These are phyloP conservation scores for Echium plantagineum DNA, from an alignment of 257 asterid genomes.

Conservation along the genomic window DNA sequence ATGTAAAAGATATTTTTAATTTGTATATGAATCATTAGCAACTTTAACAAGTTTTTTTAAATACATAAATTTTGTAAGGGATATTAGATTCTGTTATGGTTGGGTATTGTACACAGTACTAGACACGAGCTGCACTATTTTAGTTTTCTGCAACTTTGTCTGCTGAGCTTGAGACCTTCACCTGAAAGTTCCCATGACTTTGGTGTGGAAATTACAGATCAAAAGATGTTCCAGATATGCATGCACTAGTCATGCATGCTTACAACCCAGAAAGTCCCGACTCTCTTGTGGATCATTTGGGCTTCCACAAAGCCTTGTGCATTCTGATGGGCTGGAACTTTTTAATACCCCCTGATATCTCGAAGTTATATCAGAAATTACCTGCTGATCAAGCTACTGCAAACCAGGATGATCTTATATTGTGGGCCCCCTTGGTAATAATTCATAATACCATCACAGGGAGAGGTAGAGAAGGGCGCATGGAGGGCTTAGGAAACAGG, in stretches of 20 bases:
- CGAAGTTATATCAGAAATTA: constrained; percentile 68
- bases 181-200: constrained; percentile 36
- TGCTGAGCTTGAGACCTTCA: constrained; percentile 1
- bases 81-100: no score
- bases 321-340: constrained; percentile 94
- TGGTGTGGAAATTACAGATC: constrained; percentile 76
- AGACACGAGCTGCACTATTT: not conserved
- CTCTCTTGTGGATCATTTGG: constrained; percentile 75
- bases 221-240: constrained; percentile 67
- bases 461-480: constrained; percentile 78
- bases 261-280: constrained; percentile 59
- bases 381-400: constrained; percentile 71
- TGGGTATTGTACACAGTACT: no score
- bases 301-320: constrained; percentile 86
- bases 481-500: constrained; percentile 96
- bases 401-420: constrained; percentile 61
- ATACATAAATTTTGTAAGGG: no score
- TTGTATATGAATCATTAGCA: no score
- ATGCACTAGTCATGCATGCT: constrained; percentile 78
- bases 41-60: no score
- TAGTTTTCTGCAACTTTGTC: not conserved
- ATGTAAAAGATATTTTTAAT: no score
- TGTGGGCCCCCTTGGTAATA: constrained; percentile 97
- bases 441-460: constrained; percentile 79
- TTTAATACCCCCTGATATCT: constrained; percentile 65